Conservation (phyloP, 768 basidiomycete genomes). For the Pleurotus tuoliensis region DNA sequence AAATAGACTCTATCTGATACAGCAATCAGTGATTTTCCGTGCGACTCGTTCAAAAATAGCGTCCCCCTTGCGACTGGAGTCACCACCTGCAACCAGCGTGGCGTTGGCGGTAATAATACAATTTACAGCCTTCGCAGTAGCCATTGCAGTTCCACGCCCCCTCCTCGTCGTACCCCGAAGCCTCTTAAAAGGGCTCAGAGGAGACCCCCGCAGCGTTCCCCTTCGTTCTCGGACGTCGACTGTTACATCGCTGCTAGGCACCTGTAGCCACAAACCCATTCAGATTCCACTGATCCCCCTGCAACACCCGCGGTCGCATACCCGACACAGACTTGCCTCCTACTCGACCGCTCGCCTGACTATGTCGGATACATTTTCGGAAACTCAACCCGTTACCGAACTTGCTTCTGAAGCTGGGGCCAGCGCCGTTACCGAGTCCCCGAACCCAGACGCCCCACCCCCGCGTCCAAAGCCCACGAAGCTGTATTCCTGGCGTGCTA, state of each 20-base stretch:
- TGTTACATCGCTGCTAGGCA: not conserved
- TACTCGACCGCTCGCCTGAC: not conserved
- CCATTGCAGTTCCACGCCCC: too few species aligned
- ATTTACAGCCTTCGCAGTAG: too few species aligned
- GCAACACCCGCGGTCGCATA: not conserved
- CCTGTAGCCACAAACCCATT: constrained; percentile 2
- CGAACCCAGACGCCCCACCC: not conserved
- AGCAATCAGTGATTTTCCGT: not conserved
- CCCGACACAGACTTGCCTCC: not conserved
- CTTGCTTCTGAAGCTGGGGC: too few species aligned
- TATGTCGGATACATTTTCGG: too few species aligned
- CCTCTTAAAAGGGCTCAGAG: too few species aligned
- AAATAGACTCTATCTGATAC: not conserved
- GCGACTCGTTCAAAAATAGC: not conserved
- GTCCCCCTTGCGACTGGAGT: not conserved
- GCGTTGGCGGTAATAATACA: too few species aligned
- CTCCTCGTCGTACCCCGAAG: too few species aligned
- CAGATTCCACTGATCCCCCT: not conserved
- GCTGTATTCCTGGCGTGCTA: constrained; percentile 33
- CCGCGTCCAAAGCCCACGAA: constrained; percentile 18
- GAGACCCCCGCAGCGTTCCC: not conserved
- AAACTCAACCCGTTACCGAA: too few species aligned
- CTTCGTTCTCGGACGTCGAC: not conserved
- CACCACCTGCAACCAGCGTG: too few species aligned
- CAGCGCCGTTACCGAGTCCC: constrained; percentile 1